Conservation (phyloP, 495 filamentous ascomycete species). For the Aspergillus incahuasiensis region DNA sequence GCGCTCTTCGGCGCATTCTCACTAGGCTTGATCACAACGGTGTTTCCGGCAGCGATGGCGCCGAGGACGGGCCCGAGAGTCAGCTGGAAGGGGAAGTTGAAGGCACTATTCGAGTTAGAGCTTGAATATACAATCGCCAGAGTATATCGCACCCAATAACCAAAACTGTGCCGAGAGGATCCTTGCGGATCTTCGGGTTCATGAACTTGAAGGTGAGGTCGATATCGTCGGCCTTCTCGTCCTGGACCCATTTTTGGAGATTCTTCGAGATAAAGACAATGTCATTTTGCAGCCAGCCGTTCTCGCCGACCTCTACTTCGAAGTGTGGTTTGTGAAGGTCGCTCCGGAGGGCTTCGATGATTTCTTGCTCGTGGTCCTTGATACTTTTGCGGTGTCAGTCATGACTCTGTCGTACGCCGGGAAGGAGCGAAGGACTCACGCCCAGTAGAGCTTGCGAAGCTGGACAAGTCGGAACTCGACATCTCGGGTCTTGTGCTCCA, state of each 20-base stretch:
- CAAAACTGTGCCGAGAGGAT: slow-evolving; percentile 77
- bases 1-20: slow-evolving; percentile 73
- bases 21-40: slow-evolving; percentile 82
- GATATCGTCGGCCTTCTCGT: slow-evolving; percentile 71
- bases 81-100: slow-evolving; percentile 87
- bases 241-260: slow-evolving; percentile 74
- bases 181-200: slow-evolving; percentile 76
- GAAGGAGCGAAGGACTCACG: slow-evolving; percentile 30
- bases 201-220: slow-evolving; percentile 58
- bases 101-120: slow-evolving; percentile 49
- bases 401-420: slow-evolving; percentile 1
- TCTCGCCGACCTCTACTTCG: slow-evolving; percentile 68
- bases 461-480: slow-evolving; percentile 77
- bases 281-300: slow-evolving; percentile 70
- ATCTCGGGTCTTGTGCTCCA: slow-evolving; percentile 72
- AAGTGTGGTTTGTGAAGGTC: slow-evolving; percentile 71
- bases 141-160: slow-evolving; percentile 65
- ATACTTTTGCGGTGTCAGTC: slow-evolving; percentile 40
- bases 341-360: slow-evolving; percentile 63
- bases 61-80: slow-evolving; percentile 75
- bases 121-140: slow-evolving; percentile 9
- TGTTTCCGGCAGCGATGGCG: slow-evolving; percentile 88
- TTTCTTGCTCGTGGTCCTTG: slow-evolving; percentile 64
- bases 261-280: slow-evolving; percentile 71
- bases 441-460: slow-evolving; percentile 93